Conservation (phyloP, 768 basidiomycete species). For the Lentinula detonsa region DNA sequence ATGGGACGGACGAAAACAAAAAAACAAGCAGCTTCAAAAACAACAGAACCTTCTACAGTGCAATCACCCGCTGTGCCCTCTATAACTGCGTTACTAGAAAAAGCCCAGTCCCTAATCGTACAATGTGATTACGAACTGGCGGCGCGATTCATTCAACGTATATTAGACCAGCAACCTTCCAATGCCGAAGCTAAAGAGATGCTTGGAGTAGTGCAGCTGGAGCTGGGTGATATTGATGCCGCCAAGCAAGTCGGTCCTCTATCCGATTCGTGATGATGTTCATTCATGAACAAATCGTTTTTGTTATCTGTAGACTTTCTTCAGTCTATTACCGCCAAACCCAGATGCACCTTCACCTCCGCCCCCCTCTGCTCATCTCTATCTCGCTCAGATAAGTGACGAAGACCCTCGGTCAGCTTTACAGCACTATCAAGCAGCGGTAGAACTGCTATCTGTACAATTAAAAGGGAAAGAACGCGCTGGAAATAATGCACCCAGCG, state of each 20-base stretch:
- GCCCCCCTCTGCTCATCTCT: conserved; percentile 78
- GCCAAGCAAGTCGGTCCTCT: conserved; percentile 55
- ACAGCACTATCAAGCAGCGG: conserved; percentile 73
- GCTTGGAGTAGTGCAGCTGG: conserved; percentile 72
- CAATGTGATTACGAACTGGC: conserved; percentile 87
- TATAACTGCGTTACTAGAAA: conserved; percentile 55
- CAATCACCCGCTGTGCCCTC: conserved; percentile 30
- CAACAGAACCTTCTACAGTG: conserved; percentile 16
- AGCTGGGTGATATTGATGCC: conserved; percentile 67
- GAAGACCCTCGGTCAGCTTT: conserved; percentile 71
- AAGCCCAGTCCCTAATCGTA: conserved; percentile 73
- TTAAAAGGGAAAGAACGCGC: conserved; percentile 72
- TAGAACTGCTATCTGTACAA: conserved; percentile 60
- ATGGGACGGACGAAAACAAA: conserved; percentile 57
- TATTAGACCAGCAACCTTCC: conserved; percentile 55
- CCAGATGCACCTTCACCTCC: conserved; percentile 53
- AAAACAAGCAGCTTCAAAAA: conserved; percentile 34
- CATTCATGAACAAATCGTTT: background rate
- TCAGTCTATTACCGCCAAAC: conserved; percentile 44
- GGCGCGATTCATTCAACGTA: conserved; percentile 59
- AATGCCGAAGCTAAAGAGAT: conserved; percentile 75
- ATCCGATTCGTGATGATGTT: background rate
- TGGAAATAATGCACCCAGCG: conserved; percentile 25
- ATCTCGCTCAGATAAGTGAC: conserved; percentile 82
- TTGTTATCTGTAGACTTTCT: conserved; percentile 14